Conservation (phyloP, 768 basidiomycete species). For the Rhodotorula diobovata region DNA sequence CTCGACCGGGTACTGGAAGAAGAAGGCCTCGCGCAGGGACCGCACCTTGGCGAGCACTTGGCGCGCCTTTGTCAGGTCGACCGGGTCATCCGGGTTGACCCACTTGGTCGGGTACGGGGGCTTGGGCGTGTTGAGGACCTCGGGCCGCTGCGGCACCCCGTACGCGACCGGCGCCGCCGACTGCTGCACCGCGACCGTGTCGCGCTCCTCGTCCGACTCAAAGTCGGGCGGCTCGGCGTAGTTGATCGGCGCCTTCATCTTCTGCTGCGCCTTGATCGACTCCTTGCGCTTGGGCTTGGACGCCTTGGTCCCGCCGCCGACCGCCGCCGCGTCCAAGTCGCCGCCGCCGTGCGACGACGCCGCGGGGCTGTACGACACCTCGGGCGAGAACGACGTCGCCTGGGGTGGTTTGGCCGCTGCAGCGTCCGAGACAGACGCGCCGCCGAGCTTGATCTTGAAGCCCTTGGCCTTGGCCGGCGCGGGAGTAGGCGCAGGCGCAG, state of each 20-base stretch:
- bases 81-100: conserved; percentile 49
- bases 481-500: neutral
- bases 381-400: conserved; percentile 26
- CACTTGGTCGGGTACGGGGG: conserved; percentile 45
- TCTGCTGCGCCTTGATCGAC: conserved; percentile 43
- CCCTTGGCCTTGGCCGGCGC: conserved; percentile 7
- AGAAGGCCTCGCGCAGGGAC: conserved; percentile 62
- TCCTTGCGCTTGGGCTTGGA: neutral
- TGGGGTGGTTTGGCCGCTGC: neutral
- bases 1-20: conserved; percentile 80
- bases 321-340: neutral
- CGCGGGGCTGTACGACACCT: conserved; percentile 42
- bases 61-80: conserved; percentile 71
- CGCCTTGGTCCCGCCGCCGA: too few relatives aligned
- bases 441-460: conserved; percentile 48
- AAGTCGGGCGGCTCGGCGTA: conserved; percentile 32
- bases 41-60: conserved; percentile 61
- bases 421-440: conserved; percentile 34
- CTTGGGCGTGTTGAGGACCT: conserved; percentile 23
- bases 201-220: conserved; percentile 42
- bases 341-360: conserved; percentile 44
- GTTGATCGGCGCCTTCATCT: conserved; percentile 42
- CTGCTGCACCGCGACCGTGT: conserved; percentile 44
- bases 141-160: conserved; percentile 23
- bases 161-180: neutral